These are phyloP conservation scores for Melampsora americana DNA, from an alignment of 1,284 basidiomycete genomes.

Conservation along the genomic window DNA sequence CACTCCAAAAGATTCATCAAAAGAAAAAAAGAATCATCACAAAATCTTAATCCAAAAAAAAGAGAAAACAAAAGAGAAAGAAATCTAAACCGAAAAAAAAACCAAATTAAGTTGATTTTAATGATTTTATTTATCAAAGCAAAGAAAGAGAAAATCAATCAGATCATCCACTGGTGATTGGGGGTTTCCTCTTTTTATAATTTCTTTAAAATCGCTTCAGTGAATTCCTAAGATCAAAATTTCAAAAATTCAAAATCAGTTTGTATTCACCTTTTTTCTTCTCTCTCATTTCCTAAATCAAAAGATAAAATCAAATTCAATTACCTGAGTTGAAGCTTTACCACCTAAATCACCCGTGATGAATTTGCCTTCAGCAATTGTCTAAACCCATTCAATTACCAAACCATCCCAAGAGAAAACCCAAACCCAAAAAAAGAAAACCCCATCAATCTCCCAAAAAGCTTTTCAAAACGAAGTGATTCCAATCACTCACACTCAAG, in stretches of 20 bases:
- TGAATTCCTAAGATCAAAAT: slow-evolving; percentile 66
- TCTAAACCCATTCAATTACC: slow-evolving; percentile 58
- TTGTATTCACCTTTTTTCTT: neutral
- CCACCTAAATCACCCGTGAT: slow-evolving; percentile 92
- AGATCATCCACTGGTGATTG: too few species aligned
- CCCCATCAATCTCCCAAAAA: slow-evolving; percentile 51
- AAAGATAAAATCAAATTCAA: neutral
- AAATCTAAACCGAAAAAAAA: too few species aligned
- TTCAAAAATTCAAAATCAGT: neutral
- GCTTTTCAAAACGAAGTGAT: slow-evolving; percentile 51
- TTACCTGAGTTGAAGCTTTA: slow-evolving; percentile 67
- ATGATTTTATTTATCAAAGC: too few species aligned
- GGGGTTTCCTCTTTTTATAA: too few species aligned
- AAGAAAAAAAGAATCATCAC: too few species aligned
- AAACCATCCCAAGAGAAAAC: neutral
- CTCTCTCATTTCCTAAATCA: too few species aligned
- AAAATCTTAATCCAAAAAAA: too few species aligned
- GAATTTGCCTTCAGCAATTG: slow-evolving; percentile 86
- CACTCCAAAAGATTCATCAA: too few species aligned
- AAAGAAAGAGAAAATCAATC: too few species aligned
- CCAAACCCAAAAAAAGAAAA: slow-evolving; percentile 46
- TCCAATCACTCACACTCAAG: slow-evolving; percentile 64
- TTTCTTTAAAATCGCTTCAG: slow-evolving; percentile 76
- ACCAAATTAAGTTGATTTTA: too few species aligned
- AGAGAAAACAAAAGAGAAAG: too few species aligned